phyloP scores from a whole-genome alignment of 805 yeast genomes.

The Ogataea thermomethanolica region DNA sequence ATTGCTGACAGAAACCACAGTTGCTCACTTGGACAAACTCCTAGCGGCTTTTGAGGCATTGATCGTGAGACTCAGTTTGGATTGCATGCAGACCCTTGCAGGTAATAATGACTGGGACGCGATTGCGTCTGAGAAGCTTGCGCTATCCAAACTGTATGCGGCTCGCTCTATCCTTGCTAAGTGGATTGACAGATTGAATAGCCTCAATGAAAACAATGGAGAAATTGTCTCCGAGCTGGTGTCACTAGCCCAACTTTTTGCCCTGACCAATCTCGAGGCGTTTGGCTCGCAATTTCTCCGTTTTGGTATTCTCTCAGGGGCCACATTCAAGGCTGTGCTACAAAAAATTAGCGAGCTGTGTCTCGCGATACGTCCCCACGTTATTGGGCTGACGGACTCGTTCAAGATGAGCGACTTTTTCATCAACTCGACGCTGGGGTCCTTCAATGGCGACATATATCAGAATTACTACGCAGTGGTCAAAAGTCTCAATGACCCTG shows the following conservation, averaged over 20 bases:
- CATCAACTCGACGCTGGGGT: constrained; percentile 80
- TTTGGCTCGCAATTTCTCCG: constrained; percentile 72
- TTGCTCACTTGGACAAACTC: constrained; percentile 31
- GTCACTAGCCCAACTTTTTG: constrained; percentile 58
- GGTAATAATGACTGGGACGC: constrained; percentile 42
- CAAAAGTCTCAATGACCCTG: constrained; percentile 46
- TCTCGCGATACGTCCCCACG: constrained; percentile 56
- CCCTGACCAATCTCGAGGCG: constrained; percentile 61
- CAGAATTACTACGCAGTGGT: constrained; percentile 66
- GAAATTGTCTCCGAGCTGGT: constrained; percentile 48
- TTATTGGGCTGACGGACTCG: constrained; percentile 77
- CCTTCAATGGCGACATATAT: constrained; percentile 78
- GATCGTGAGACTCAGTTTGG: constrained; percentile 38
- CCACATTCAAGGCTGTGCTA: constrained; percentile 40
- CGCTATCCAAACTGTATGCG: constrained; percentile 49
- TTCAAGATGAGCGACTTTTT: constrained; percentile 78
- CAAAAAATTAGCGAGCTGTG: constrained; percentile 44
- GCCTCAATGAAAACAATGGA: constrained; percentile 29
- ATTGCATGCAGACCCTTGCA: constrained; percentile 32
- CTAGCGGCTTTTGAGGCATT: constrained; percentile 39
- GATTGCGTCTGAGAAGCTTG: constrained; percentile 44
- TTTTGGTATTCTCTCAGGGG: constrained; percentile 51
- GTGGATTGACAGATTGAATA: constrained; percentile 35
- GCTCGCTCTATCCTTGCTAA: constrained; percentile 44
- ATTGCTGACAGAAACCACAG: constrained; percentile 30